phyloP scores from a whole-genome alignment of 2,329 filamentous ascomycete genomes.

The Fusarium caatingaense region DNA sequence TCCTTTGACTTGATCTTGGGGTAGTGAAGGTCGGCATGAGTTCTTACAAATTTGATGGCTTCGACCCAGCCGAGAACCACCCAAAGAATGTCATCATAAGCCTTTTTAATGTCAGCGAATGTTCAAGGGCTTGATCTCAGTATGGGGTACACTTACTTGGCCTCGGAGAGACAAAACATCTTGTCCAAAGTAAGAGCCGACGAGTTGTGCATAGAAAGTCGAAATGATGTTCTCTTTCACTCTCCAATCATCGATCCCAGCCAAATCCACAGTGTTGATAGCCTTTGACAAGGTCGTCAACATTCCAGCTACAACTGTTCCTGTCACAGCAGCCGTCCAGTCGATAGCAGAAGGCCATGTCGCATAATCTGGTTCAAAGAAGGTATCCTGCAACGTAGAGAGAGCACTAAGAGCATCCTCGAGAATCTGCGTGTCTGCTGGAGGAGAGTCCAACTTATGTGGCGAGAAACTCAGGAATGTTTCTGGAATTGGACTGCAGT shows the following conservation, averaged over 20 bases:
- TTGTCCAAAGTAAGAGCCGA: slow-evolving; percentile 88
- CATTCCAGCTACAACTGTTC: slow-evolving; percentile 80
- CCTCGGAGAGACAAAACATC: slow-evolving; percentile 79
- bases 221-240: slow-evolving; percentile 83
- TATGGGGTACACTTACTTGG: slow-evolving; percentile 50
- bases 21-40: slow-evolving; percentile 75
- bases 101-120: slow-evolving; percentile 57
- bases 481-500: slow-evolving; percentile 39
- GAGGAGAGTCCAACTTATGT: slow-evolving; percentile 3
- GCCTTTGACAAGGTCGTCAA: slow-evolving; percentile 77
- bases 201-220: slow-evolving; percentile 80
- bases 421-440: slow-evolving; percentile 49
- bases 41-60: slow-evolving; percentile 77
- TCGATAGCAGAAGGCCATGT: slow-evolving; percentile 90
- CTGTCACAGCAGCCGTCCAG: slow-evolving; percentile 90
- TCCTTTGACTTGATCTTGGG: slow-evolving; percentile 33
- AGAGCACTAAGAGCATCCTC: slow-evolving; percentile 72
- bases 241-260: slow-evolving; percentile 55
- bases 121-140: too few species aligned
- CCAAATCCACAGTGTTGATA: slow-evolving; percentile 54
- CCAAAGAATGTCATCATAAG: slow-evolving; percentile 96
- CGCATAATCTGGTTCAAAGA: slow-evolving; percentile 81
- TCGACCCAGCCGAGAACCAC: slow-evolving; percentile 93
- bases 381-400: slow-evolving; percentile 79
- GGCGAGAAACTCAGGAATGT: slow-evolving; percentile 38